A percentile compares a stretch with the other conserved stretches of the same genome.
Evolutionary conservation across 2,329 filamentous ascomycete species (phyloP).

Genomic region (Gaeumannomyces sp.): DNA sequence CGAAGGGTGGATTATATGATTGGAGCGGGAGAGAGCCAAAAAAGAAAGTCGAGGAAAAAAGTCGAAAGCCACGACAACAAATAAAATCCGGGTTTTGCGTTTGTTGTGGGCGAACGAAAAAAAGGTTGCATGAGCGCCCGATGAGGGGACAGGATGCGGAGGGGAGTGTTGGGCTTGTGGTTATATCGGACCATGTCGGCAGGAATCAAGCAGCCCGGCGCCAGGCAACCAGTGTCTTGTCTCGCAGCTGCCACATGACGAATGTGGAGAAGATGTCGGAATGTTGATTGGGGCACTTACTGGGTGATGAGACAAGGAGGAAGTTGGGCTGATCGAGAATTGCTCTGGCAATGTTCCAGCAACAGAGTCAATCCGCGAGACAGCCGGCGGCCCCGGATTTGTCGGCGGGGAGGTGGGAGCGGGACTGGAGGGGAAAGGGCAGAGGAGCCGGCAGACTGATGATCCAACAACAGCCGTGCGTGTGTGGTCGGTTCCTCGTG

Average conservation of each 20-base stretch:
- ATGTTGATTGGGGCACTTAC: slow-evolving; percentile 12
- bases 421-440: neutral
- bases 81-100: too few relatives aligned
- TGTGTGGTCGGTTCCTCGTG: neutral
- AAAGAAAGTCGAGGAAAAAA: neutral
- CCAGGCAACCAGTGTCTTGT: slow-evolving; percentile 6
- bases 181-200: neutral
- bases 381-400: neutral
- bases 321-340: slow-evolving; percentile 12
- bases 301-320: slow-evolving; percentile 13
- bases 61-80: neutral
- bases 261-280: neutral
- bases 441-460: neutral
- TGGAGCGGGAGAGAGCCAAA: neutral
- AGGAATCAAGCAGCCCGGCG: neutral
- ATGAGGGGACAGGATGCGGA: neutral
- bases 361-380: slow-evolving; percentile 18
- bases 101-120: too few relatives aligned
- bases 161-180: neutral
- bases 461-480: neutral
- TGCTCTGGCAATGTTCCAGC: slow-evolving; percentile 27
- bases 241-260: slow-evolving; percentile 6
- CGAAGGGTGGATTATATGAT: neutral
- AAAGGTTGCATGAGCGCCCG: neutral
- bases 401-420: neutral